Conservation (phyloP, 768 basidiomycete genomes). For the Rhizopogon vulgaris region DNA sequence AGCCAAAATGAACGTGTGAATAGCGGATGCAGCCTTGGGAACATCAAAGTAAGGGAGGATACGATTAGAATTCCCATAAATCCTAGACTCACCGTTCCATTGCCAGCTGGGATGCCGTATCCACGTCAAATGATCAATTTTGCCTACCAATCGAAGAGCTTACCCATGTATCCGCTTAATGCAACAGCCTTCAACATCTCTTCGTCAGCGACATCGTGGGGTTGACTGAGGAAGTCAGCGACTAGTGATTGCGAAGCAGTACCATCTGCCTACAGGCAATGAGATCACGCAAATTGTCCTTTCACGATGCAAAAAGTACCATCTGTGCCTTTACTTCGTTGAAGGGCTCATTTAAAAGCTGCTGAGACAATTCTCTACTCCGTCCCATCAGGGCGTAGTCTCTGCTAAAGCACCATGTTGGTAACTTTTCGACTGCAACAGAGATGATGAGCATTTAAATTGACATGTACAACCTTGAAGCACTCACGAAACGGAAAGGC, state of each 20-base stretch:
- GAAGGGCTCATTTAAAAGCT: neutral
- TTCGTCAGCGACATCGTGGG: neutral
- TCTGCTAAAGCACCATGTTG: neutral
- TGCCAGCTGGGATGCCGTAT: neutral
- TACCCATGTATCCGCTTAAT: neutral
- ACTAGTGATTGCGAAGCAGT: neutral
- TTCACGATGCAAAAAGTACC: neutral
- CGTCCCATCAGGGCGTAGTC: neutral
- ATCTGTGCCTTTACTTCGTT: neutral
- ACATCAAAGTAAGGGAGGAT: no score
- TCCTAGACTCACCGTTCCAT: neutral
- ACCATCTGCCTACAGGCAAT: neutral
- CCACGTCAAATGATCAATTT: neutral
- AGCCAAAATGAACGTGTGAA: no score
- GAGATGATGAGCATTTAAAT: neutral
- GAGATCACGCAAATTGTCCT: neutral
- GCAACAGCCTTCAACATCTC: neutral
- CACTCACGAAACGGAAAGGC: constrained; percentile 6
- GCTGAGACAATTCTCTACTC: neutral
- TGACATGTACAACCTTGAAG: neutral
- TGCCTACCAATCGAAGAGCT: neutral
- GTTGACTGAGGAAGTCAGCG: neutral
- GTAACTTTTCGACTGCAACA: neutral
- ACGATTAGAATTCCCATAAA: no score
- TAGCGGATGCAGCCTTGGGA: no score